Percentiles rank a stretch among this genome's conserved stretches.
These are phyloP conservation scores for Fraxinus sp. DNA, from an alignment of 305 asterid genomes.

Conservation along the genomic window DNA sequence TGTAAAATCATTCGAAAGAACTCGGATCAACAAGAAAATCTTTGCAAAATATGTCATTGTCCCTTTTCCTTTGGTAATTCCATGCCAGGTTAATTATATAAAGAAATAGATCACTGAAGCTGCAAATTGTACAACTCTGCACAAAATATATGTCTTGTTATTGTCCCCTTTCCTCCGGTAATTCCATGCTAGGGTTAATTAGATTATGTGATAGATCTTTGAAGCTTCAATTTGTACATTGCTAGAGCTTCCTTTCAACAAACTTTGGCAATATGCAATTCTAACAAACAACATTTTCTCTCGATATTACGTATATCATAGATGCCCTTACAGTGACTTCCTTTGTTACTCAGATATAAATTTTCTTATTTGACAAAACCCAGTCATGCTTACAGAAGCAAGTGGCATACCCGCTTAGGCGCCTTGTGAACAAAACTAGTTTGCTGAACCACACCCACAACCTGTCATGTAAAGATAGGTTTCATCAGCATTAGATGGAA, in stretches of 20 bases:
- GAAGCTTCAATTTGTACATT: neutral
- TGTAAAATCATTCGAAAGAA: constrained; percentile 31
- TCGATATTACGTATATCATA: neutral
- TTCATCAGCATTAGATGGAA: constrained; percentile 8
- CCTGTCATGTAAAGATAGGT: constrained; percentile 44
- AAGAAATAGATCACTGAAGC: neutral
- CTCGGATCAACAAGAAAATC: neutral
- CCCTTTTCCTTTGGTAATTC: constrained; percentile 6
- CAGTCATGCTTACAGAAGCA: constrained; percentile 12
- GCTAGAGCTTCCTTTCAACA: neutral
- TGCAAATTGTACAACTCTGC: neutral
- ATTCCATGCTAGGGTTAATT: neutral
- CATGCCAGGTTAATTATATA: neutral
- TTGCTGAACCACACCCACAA: constrained; percentile 59
- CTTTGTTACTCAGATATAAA: neutral
- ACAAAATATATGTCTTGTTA: neutral
- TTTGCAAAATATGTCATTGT: neutral
- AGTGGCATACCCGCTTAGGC: constrained; percentile 63
- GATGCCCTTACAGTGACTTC: neutral
- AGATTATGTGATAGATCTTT: neutral
- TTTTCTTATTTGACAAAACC: neutral
- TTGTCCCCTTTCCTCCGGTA: neutral
- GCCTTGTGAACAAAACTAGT: constrained; percentile 71
- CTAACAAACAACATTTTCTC: neutral
- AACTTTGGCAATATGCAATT: neutral